phyloP scores from a whole-genome alignment of 108 stramenopile genomes.

The Schizochytrium sp. region DNA sequence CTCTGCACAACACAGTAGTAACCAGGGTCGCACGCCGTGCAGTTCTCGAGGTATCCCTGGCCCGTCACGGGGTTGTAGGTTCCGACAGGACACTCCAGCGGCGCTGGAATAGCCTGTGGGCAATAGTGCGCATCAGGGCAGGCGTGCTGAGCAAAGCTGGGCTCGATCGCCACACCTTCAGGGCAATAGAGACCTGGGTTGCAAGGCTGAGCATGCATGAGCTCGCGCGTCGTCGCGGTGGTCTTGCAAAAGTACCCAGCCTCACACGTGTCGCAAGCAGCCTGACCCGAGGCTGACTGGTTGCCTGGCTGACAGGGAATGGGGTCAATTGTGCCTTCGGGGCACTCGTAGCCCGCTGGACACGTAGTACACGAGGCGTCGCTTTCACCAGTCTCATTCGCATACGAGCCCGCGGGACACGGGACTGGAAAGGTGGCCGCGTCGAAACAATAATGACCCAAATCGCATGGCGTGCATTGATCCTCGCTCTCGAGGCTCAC shows the following conservation, averaged over 20 bases:
- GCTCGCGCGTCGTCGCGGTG: not conserved
- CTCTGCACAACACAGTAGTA: conserved; percentile 28
- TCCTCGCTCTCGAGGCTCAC: not conserved
- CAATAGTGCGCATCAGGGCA: conserved; percentile 45
- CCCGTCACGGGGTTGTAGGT: conserved; percentile 38
- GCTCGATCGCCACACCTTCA: conserved; percentile 21
- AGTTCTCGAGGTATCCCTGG: conserved; percentile 18
- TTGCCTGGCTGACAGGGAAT: not conserved
- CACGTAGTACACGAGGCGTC: conserved; percentile 23
- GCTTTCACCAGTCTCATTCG: not conserved
- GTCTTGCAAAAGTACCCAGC: not conserved
- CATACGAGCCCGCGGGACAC: conserved; percentile 42
- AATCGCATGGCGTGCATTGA: conserved; percentile 32
- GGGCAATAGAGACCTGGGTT: conserved; percentile 31
- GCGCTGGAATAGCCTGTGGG: not conserved
- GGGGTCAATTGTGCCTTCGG: conserved; percentile 19
- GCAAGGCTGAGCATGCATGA: conserved; percentile 27
- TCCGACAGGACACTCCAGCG: conserved; percentile 38
- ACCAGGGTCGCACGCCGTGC: conserved; percentile 26
- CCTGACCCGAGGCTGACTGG: not conserved
- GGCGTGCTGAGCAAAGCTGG: conserved; percentile 2
- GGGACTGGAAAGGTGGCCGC: conserved; percentile 20
- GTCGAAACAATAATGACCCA: conserved; percentile 45
- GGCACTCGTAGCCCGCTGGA: conserved; percentile 39
- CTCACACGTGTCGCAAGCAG: not conserved